phyloP scores from a whole-genome alignment of 1,139 yeast genomes.

The Taphrina communis region DNA sequence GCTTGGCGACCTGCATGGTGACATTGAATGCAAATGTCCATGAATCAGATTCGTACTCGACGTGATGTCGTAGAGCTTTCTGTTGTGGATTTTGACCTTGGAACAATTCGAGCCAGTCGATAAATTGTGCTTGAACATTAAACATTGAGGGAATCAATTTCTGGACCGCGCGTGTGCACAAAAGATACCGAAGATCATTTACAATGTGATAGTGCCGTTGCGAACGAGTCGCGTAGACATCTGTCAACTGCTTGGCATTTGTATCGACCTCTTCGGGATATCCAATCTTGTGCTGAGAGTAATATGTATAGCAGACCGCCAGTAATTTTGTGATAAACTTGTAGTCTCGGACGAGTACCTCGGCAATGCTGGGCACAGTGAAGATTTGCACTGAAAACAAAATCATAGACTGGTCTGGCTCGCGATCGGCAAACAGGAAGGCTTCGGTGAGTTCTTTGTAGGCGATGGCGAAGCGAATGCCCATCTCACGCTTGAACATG shows the following conservation, averaged over 20 bases:
- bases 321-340: conserved; percentile 73
- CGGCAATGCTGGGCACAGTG: conserved; percentile 80
- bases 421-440: conserved; percentile 73
- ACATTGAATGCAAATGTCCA: conserved; percentile 83
- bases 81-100: conserved; percentile 80
- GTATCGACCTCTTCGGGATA: conserved; percentile 58
- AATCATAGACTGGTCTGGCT: conserved; percentile 81
- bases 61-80: conserved; percentile 80
- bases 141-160: conserved; percentile 55
- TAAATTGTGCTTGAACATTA: conserved; percentile 54
- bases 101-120: conserved; percentile 70
- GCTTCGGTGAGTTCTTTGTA: conserved; percentile 80
- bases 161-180: conserved; percentile 42
- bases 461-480: conserved; percentile 78
- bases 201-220: conserved; percentile 84
- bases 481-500: conserved; percentile 64
- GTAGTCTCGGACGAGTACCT: conserved; percentile 64
- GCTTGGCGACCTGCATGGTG: conserved; percentile 57
- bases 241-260: conserved; percentile 50
- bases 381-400: conserved; percentile 83
- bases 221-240: conserved; percentile 62
- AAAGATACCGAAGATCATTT: conserved; percentile 74
- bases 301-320: conserved; percentile 68
- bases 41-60: conserved; percentile 87
- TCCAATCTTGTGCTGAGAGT: conserved; percentile 63